These are phyloP conservation scores for Epichloe bromicola DNA, from an alignment of 2,329 filamentous ascomycete genomes.

Conservation along the genomic window DNA sequence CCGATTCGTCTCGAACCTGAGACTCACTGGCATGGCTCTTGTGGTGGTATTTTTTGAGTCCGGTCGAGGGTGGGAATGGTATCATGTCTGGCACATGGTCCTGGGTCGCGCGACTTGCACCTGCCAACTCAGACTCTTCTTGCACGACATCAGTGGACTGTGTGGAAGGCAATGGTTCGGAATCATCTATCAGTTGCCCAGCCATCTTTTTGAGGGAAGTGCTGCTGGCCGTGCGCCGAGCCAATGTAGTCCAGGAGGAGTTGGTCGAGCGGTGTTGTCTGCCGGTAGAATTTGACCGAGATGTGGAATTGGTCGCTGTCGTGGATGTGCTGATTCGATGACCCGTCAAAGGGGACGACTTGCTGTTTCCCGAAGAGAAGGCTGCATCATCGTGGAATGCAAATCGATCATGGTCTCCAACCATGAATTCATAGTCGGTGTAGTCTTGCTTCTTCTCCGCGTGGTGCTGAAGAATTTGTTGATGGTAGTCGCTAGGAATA, in stretches of 20 bases:
- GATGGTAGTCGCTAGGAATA: conserved; percentile 45
- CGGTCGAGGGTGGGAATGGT: conserved; percentile 13
- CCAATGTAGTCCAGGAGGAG: conserved; percentile 40
- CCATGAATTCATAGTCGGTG: conserved; percentile 20
- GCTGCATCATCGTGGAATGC: conserved; percentile 10
- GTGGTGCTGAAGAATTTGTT: conserved; percentile 32
- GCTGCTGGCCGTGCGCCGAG: conserved; percentile 40
- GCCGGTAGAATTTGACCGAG: conserved; percentile 32
- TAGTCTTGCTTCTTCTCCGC: conserved; percentile 14
- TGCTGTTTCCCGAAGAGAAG: conserved; percentile 7
- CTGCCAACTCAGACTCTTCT: conserved; percentile 5
- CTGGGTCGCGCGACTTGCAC: conserved; percentile 12
- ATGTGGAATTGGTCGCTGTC: conserved; percentile 34
- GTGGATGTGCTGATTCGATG: conserved; percentile 44
- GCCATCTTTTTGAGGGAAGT: conserved; percentile 28
- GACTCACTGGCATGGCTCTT: conserved; percentile 27
- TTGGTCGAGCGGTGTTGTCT: conserved; percentile 40
- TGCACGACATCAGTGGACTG: conserved; percentile 11
- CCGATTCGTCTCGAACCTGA: conserved; percentile 17
- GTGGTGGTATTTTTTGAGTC: conserved; percentile 17
- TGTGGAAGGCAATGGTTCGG: conserved; percentile 18
- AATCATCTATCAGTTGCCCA: conserved; percentile 17
- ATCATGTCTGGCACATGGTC: conserved; percentile 24
- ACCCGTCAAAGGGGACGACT: conserved; percentile 12
- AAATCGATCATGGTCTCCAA: conserved; percentile 5